Base-by-base conservation (phyloP, 2,329 filamentous ascomycete genomes). In the Hymenoscyphus infarciens region DNA sequence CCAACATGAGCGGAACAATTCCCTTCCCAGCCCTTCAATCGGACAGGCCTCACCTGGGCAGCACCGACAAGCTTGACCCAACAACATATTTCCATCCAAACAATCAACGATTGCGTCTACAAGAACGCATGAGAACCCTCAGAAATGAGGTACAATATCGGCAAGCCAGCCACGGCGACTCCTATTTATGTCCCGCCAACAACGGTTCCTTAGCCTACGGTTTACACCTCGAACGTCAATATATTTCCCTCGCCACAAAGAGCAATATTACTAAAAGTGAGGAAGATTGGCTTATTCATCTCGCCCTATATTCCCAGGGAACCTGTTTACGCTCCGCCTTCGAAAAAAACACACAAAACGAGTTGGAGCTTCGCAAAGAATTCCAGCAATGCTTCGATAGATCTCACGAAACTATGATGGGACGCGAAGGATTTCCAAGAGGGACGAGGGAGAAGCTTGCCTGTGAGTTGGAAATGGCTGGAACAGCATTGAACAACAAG, bases 201-300 rank as follows among this genome's bases (percentile, higher is more conserved):
- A 55, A 55, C 11, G 53, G 53, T 11, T 55, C 53, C 11, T 55
- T 55, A 16, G 29, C 53, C 13, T 55, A 55, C 25, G 53, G 53
- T 3, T 4, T 8, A 13, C 53, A 31, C n/a, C 53, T 55, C 13
- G 53, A 33, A 29, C 22, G 27, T 8, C 53, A 55, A 31, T 33
- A 31, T 52, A 7, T 7, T 27, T 52, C 53, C 10, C 27, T 16
- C 25, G 15, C 27, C 29, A 15, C 16, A 19, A 31, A 11, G 53
- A n/a, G 15, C 11, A 29, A 1, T 27, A 31, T 55, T n/a, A 7
- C 53, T 5, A 13, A 27, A 10, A 55, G 27, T 5, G 53, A 33
- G 29, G 15, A 31, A 15, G 10, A 31, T 11, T 55, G 53, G 53
- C 27, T 33, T 4, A 15, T n/a, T 16, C 53, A 55, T 33, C 25